A percentile compares a stretch with the other conserved stretches of the same genome.
phyloP scores from a whole-genome alignment of 148 eudicot species.

The Linanthus parryae region DNA sequence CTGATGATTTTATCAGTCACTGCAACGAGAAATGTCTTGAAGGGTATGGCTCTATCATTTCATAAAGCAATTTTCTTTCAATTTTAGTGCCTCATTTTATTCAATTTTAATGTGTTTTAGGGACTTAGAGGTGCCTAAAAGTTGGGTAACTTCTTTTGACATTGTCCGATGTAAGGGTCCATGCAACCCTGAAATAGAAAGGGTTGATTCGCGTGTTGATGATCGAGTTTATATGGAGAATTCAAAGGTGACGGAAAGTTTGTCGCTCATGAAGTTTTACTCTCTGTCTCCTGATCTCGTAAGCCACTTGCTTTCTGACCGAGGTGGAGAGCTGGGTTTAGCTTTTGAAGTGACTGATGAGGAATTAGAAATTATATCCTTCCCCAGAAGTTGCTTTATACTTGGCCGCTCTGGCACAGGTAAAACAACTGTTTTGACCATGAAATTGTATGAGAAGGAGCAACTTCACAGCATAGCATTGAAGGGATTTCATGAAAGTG shows the following conservation, averaged over 20 bases:
- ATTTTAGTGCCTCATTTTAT: too few species aligned
- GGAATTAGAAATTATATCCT: slow-evolving; percentile 40
- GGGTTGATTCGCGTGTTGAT: slow-evolving; percentile 9
- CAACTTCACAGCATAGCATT: slow-evolving; percentile 35
- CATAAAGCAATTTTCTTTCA: too few species aligned
- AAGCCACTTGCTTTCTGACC: slow-evolving; percentile 50
- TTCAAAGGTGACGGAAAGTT: slow-evolving; percentile 67
- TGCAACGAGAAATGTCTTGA: slow-evolving; percentile 43
- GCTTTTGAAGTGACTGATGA: slow-evolving; percentile 73
- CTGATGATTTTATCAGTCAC: slow-evolving; percentile 37
- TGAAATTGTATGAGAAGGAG: slow-evolving; percentile 62
- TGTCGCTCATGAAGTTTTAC: slow-evolving; percentile 69
- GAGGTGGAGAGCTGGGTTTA: slow-evolving; percentile 41
- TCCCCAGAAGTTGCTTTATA: slow-evolving; percentile 50
- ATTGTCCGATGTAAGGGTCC: slow-evolving; percentile 30
- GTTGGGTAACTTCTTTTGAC: slow-evolving; percentile 38
- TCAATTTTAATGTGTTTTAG: too few species aligned
- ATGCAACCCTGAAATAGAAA: slow-evolving; percentile 12
- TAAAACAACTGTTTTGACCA: slow-evolving; percentile 71
- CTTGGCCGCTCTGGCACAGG: slow-evolving; percentile 85
- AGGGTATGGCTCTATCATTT: slow-evolving; percentile 43
- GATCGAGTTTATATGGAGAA: slow-evolving; percentile 48
- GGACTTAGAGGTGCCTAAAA: slow-evolving; percentile 50
- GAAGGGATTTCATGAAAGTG: slow-evolving; percentile 22
- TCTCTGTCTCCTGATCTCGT: slow-evolving; percentile 47